Evolutionary conservation across 2,329 filamentous ascomycete species (phyloP).

Genomic region (Macrophomina phaseolina): DNA sequence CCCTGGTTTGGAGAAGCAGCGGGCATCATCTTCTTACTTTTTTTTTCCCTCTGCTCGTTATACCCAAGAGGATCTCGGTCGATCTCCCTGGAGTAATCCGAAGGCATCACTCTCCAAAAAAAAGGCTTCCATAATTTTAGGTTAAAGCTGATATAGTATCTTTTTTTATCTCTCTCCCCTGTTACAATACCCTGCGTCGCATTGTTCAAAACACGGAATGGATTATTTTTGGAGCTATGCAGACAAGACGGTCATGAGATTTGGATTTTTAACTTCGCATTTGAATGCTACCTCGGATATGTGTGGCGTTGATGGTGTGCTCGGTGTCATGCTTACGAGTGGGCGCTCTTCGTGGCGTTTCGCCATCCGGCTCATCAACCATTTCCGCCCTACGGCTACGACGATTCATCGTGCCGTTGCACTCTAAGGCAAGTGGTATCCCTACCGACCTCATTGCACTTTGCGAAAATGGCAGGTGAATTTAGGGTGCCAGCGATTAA

Average conservation of each 20-base stretch:
- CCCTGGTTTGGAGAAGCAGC: constrained; percentile 3
- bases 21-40: background rate
- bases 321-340: constrained; percentile 6
- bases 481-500: background rate
- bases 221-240: background rate
- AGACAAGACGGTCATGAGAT: background rate
- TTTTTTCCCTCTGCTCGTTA: background rate
- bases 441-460: too few species aligned
- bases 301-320: constrained; percentile 1
- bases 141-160: background rate
- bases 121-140: background rate
- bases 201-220: background rate
- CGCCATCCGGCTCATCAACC: background rate
- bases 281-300: background rate
- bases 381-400: background rate
- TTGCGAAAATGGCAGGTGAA: too few species aligned
- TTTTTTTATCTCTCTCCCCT: background rate
- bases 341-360: background rate
- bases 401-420: background rate
- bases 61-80: background rate
- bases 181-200: background rate
- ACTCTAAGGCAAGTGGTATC: background rate
- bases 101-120: background rate
- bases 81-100: background rate
- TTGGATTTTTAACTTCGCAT: background rate